Conservation (phyloP, 2,329 filamentous ascomycete species). For the Chrysoporthe austroafricana region DNA sequence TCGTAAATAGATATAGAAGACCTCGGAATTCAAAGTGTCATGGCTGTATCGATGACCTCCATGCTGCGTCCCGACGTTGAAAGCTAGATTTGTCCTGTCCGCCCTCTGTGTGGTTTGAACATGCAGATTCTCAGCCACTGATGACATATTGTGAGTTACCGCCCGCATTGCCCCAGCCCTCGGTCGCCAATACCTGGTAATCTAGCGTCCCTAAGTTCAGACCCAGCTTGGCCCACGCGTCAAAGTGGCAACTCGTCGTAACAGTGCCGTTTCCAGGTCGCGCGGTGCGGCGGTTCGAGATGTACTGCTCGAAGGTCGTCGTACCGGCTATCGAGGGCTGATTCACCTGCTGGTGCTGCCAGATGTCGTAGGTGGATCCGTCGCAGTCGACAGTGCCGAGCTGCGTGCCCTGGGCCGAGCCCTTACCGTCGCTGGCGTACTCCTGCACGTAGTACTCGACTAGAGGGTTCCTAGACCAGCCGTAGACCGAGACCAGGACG, state of each 20-base stretch:
- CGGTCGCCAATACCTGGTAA: conserved; percentile 57
- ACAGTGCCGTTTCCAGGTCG: conserved; percentile 51
- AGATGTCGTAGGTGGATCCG: conserved; percentile 42
- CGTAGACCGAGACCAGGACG: conserved; percentile 42
- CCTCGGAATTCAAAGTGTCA: no score
- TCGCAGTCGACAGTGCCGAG: conserved; percentile 40
- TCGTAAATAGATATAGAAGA: no score
- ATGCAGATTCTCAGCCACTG: conserved; percentile 10
- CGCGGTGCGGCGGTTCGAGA: conserved; percentile 50
- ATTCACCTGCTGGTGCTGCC: conserved; percentile 43
- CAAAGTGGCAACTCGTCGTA: conserved; percentile 54
- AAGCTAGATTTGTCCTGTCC: not conserved
- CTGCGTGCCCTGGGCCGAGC: conserved; percentile 37
- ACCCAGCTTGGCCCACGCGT: conserved; percentile 52
- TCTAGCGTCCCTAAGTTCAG: conserved; percentile 51
- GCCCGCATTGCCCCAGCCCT: conserved; percentile 45
- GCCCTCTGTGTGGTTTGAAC: not conserved
- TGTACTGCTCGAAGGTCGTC: conserved; percentile 54
- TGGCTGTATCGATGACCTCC: no score
- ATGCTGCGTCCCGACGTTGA: no score
- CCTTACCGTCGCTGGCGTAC: conserved; percentile 37
- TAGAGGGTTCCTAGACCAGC: conserved; percentile 43
- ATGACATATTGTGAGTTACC: conserved; percentile 38
- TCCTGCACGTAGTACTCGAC: conserved; percentile 46
- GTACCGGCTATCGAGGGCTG: conserved; percentile 52